Evolutionary conservation across 2,329 filamentous ascomycete species (phyloP), one percentile per base, ranked within the genome.

Genomic region (Ceratocystis lukuohia): DNA sequence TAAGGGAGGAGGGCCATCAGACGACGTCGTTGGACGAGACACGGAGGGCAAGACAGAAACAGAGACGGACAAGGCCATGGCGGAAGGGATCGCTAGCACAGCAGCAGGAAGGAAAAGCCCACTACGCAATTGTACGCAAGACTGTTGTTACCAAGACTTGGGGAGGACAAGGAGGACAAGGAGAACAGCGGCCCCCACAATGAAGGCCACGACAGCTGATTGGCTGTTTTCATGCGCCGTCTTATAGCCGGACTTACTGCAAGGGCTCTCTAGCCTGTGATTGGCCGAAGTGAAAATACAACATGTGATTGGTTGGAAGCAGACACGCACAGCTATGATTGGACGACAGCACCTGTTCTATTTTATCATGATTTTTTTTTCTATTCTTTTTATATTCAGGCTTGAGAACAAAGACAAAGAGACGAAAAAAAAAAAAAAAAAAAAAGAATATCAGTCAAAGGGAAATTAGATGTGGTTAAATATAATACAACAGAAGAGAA

Each of bases 401-500:
- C 17, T 8, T 48, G n/a, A 48, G n/a, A n/a, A 15, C 45, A 46
- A 8, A 20, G 10, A 37, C 8, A 12, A 37, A 10, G 30, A 37
- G 33, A 37, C 33, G 6, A n/a, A n/a, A n/a, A n/a, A n/a, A 33
- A 33, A 50, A 15, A 50, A n/a, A 12, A 7, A 1, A 22, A 25
- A 20, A 50, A n/a, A 22, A 6, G 2, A 22, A 12, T 53, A 37
- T 37, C 46, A 50, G 17, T n/a, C 46, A 62, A 45, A 22, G 20
- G 37, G 5, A 41, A 45, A 62, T 48, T 25, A 50, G 37, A 63
- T 30, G 15, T 33, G 25, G 53, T 59, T 59, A 50, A 48, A 50
- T 48, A 63, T 30, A 8, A 25, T 62, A 62, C 37, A 63, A 17
- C 28, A 33, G 46, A 63, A 63, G 37, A 30, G 41, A 41, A 41